Conservation (phyloP, 2,329 filamentous ascomycete species). For the Septoria petroselini region DNA sequence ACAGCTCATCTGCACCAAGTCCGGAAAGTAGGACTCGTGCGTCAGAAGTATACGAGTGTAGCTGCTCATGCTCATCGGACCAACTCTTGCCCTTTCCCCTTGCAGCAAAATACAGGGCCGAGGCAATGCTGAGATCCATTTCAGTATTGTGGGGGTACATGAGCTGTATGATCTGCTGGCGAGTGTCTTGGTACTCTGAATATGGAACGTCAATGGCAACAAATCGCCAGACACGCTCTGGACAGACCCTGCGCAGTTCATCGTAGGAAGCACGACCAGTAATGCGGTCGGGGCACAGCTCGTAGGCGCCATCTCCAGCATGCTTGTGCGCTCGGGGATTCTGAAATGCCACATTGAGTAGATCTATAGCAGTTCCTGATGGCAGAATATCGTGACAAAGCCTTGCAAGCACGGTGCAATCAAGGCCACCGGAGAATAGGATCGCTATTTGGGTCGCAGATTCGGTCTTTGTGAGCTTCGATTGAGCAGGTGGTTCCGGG, state of each 20-base stretch:
- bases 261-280: slow-evolving; percentile 76
- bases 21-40: slow-evolving; percentile 87
- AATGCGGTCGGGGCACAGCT: slow-evolving; percentile 83
- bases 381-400: slow-evolving; percentile 75
- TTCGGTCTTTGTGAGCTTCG: slow-evolving; percentile 1
- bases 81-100: slow-evolving; percentile 55
- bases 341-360: slow-evolving; percentile 95
- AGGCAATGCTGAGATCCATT: slow-evolving; percentile 95
- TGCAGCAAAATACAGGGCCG: slow-evolving; percentile 91
- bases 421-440: slow-evolving; percentile 89
- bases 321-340: slow-evolving; percentile 67
- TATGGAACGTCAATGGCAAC: slow-evolving; percentile 83
- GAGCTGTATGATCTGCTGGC: slow-evolving; percentile 66
- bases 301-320: slow-evolving; percentile 55
- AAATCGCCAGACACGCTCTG: slow-evolving; percentile 74
- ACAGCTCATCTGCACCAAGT: slow-evolving; percentile 91
- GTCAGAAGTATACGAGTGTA: slow-evolving; percentile 58
- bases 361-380: slow-evolving; percentile 66
- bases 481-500: slow-evolving; percentile 44
- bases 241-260: slow-evolving; percentile 70
- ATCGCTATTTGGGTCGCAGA: slow-evolving; percentile 62
- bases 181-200: slow-evolving; percentile 65
- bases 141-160: slow-evolving; percentile 95
- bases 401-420: slow-evolving; percentile 84
- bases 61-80: neutral